Percentiles rank a stretch among this genome's conserved stretches.
Evolutionary conservation across 345 rosid species (phyloP).

Genomic region (Nephelium lappaceum): DNA sequence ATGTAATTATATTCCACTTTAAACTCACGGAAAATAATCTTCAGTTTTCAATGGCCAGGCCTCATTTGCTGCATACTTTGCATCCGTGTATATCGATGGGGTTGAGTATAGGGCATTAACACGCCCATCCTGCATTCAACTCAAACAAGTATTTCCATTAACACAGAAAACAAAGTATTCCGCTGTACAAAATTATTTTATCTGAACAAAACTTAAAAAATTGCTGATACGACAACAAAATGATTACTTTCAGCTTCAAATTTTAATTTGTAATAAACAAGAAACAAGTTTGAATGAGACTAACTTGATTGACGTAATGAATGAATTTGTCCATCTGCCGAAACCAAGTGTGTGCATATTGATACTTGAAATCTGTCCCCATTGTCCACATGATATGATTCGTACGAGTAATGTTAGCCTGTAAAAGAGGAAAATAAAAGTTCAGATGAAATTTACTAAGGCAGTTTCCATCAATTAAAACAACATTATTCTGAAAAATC

Average conservation of each 20-base stretch:
- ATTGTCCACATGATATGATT: slow-evolving; percentile 64
- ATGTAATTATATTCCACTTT: background rate
- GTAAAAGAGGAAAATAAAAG: slow-evolving; percentile 7
- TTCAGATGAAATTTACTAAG: background rate
- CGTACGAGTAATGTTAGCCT: slow-evolving; percentile 64
- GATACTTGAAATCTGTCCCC: slow-evolving; percentile 63
- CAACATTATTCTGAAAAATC: background rate
- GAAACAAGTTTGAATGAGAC: background rate
- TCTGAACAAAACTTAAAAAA: slow-evolving; percentile 1
- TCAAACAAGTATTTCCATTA: slow-evolving; percentile 15
- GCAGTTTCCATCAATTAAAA: background rate
- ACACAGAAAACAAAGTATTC: slow-evolving; percentile 14
- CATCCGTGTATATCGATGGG: slow-evolving; percentile 57
- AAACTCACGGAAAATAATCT: slow-evolving; percentile 57
- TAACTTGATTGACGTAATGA: slow-evolving; percentile 48
- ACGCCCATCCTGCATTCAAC: slow-evolving; percentile 51
- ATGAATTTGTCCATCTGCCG: slow-evolving; percentile 59
- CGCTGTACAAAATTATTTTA: background rate
- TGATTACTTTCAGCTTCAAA: background rate
- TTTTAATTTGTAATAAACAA: background rate
- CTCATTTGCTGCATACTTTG: slow-evolving; percentile 48
- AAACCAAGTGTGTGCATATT: slow-evolving; percentile 58
- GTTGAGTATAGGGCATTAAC: slow-evolving; percentile 62
- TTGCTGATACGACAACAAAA: background rate
- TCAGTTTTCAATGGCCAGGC: slow-evolving; percentile 56